Base-by-base conservation (phyloP, 257 asterid species). In the Gardenia jasminoides region DNA sequence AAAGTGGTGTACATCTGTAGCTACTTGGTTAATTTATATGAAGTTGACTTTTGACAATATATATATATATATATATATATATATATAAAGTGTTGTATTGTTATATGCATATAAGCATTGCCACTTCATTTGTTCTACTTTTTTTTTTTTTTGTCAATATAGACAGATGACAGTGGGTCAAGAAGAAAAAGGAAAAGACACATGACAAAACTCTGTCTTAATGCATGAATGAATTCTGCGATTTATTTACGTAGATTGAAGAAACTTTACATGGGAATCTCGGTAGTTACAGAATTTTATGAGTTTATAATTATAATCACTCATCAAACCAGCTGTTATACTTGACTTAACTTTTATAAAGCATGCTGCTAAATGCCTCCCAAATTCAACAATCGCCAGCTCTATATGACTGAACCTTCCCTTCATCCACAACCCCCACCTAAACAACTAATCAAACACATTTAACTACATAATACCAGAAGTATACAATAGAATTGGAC, bases 361-460 rank as follows among this genome's bases (percentile, higher is more conserved):
- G 48, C 26, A 30, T 24, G n/a, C 11, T 15, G n/a, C 43, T 0
- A 17, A 33, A 67, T 46, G 47, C 47, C 44, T n/a, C 46, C 71
- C 65, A 9, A 52, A 6, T 70, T 70, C 75, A 70, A 44, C 75
- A 44, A 44, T 70, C 13, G 48, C 59, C 75, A 70, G 75, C 75
- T 44, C n/a, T 69, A 8, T 56, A 19, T 39, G 3, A 39, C 5
- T 68, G 74, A 69, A 41, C 52, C 33, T 69, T 69, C 64, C 64
- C 15, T 54, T 20, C 2, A 56, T 20, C 10, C 26, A 16, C 24
- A 22, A n/a, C 64, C 26, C 28, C 62, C n/a, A 0, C 62, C 26
- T 36, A 36, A 36, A 36, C 41, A 36, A 36, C 4, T 36, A 36
- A 36, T 36, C 41, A 36, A 36, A 17, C 1, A 52, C 58, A 20